These are phyloP conservation scores for Talaromyces wortmannii DNA, from an alignment of 495 filamentous ascomycete genomes.

Conservation along the genomic window DNA sequence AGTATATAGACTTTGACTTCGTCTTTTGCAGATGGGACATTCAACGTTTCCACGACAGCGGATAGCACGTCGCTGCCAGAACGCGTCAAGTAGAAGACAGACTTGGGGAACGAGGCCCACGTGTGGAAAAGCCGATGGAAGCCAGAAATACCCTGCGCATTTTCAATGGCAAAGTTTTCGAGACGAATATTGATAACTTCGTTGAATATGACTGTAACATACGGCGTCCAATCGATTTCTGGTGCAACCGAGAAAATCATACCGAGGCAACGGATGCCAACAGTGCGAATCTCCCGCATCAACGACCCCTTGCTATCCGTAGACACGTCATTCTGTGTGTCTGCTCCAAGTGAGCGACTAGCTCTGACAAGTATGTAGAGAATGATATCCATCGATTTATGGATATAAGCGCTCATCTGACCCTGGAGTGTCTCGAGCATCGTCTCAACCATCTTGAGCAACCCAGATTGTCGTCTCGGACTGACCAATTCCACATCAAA, in stretches of 20 bases:
- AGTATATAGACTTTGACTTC: conserved; percentile 81
- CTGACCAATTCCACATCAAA: conserved; percentile 50
- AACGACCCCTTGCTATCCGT: conserved; percentile 48
- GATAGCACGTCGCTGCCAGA: conserved; percentile 57
- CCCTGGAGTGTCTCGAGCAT: conserved; percentile 75
- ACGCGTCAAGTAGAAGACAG: conserved; percentile 59
- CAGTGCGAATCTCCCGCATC: conserved; percentile 63
- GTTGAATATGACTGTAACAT: conserved; percentile 59
- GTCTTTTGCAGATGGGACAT: conserved; percentile 70
- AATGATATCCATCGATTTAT: conserved; percentile 61
- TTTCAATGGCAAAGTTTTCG: conserved; percentile 76
- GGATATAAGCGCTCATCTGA: conserved; percentile 53
- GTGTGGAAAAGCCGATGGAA: conserved; percentile 72
- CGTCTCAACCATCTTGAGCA: conserved; percentile 86
- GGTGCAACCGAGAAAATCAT: conserved; percentile 65
- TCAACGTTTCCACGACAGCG: conserved; percentile 65
- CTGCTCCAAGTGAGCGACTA: conserved; percentile 48
- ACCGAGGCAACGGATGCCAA: conserved; percentile 71
- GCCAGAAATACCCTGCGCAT: conserved; percentile 80
- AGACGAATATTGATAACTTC: conserved; percentile 72
- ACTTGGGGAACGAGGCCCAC: conserved; percentile 64
- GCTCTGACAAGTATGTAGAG: conserved; percentile 72
- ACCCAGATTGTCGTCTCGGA: conserved; percentile 73
- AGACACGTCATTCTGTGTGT: conserved; percentile 27
- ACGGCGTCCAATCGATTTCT: conserved; percentile 62